These are phyloP conservation scores for Phytomonas serpens DNA, from an alignment of 208 protist species.

Conservation along the genomic window DNA sequence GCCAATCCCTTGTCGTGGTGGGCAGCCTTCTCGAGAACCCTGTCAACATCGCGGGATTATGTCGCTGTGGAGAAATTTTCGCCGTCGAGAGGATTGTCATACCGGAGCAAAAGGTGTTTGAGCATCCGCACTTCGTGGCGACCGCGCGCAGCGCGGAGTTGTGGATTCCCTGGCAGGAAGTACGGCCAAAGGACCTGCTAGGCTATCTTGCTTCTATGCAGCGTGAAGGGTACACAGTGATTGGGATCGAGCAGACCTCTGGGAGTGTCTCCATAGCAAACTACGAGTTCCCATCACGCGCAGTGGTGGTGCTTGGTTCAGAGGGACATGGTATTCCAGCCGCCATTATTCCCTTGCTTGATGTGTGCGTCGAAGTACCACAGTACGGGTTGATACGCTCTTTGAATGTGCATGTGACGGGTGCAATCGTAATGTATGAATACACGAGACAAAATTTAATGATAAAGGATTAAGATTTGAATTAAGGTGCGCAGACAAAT, in stretches of 20 bases:
- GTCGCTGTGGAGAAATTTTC: constrained; percentile 88
- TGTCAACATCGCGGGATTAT: constrained; percentile 85
- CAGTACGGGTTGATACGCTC: constrained; percentile 89
- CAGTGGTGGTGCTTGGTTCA: constrained; percentile 73
- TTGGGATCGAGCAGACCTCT: constrained; percentile 88
- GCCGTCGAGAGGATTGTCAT: constrained; percentile 70
- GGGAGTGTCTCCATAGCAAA: constrained; percentile 61
- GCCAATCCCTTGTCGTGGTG: constrained; percentile 77
- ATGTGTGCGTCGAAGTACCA: constrained; percentile 89
- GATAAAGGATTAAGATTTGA: constrained; percentile 7
- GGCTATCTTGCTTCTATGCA: constrained; percentile 53
- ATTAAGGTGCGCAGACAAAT: background rate
- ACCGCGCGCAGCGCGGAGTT: constrained; percentile 81
- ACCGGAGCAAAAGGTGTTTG: constrained; percentile 61
- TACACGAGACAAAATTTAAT: constrained; percentile 85
- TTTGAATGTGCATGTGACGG: constrained; percentile 90
- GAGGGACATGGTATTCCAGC: constrained; percentile 88
- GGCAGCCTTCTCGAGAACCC: constrained; percentile 81
- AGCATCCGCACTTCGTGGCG: constrained; percentile 85
- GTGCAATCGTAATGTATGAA: constrained; percentile 86
- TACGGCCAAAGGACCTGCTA: constrained; percentile 37
- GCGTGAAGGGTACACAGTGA: constrained; percentile 70
- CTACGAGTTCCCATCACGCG: constrained; percentile 60
- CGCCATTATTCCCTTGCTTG: constrained; percentile 59
- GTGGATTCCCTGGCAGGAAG: constrained; percentile 83